These are phyloP conservation scores for Carex kokanica DNA, from an alignment of 176 grass and related monocot species.

Conservation along the genomic window DNA sequence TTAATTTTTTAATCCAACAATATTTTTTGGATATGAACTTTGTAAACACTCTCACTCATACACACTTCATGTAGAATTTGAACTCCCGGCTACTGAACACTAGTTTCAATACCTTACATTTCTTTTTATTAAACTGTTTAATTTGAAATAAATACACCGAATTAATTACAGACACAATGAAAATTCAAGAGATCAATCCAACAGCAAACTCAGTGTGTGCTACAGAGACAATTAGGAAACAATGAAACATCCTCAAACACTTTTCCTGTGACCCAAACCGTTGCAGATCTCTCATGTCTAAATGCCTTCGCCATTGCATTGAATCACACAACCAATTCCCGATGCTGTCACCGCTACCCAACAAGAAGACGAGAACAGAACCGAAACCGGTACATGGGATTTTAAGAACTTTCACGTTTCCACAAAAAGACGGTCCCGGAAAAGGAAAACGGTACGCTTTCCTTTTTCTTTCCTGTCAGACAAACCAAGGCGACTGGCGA, in stretches of 20 bases:
- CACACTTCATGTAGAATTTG: too few species aligned
- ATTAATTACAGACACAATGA: too few species aligned
- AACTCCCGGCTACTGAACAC: too few species aligned
- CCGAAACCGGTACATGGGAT: slow-evolving; percentile 4
- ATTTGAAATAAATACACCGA: too few species aligned
- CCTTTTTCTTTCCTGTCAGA: slow-evolving; percentile 12
- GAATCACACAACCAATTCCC: background rate
- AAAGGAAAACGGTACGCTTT: slow-evolving; percentile 3
- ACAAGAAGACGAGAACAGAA: background rate
- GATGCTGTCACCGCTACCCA: slow-evolving; percentile 16
- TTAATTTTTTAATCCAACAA: too few species aligned
- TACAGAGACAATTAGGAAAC: too few species aligned
- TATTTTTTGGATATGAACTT: too few species aligned
- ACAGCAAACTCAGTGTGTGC: background rate
- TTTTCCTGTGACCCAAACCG: background rate
- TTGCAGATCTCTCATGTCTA: background rate
- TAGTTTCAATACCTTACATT: too few species aligned
- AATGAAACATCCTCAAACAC: background rate
- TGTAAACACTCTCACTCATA: too few species aligned
- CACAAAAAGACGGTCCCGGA: slow-evolving; percentile 13
- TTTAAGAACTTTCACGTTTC: slow-evolving; percentile 17
- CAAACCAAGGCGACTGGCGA: background rate
- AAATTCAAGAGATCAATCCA: background rate
- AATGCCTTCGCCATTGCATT: slow-evolving; percentile 12
- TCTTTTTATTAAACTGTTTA: too few species aligned